A percentile compares a stretch with the other conserved stretches of the same genome.
Conservation (phyloP, 345 rosid genomes). For the Salix suchowensis region DNA sequence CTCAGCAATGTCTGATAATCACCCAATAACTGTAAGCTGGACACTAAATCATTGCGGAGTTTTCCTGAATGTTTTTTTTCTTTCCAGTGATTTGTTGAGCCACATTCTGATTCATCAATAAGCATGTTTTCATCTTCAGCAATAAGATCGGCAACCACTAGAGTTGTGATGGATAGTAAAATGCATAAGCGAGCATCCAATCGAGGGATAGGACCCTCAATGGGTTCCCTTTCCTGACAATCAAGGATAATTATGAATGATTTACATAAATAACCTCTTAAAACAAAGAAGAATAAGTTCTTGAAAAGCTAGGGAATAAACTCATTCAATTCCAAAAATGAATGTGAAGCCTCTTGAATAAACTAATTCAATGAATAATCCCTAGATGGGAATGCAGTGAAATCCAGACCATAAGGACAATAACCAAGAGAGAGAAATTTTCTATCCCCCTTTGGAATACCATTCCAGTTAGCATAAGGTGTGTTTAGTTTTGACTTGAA, state of each 20-base stretch:
- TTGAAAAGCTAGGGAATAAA: neutral
- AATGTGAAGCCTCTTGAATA: neutral
- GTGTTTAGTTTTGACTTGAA: neutral
- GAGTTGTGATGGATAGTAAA: slow-evolving; percentile 69
- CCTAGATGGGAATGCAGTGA: neutral
- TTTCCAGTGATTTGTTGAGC: slow-evolving; percentile 45
- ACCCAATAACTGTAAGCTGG: slow-evolving; percentile 80
- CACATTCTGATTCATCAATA: slow-evolving; percentile 46
- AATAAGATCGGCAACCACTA: slow-evolving; percentile 67
- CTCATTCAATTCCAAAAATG: neutral
- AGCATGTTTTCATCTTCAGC: slow-evolving; percentile 84
- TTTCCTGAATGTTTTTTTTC: slow-evolving; percentile 52
- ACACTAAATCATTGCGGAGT: slow-evolving; percentile 59
- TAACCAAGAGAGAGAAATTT: neutral
- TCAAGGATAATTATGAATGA: neutral
- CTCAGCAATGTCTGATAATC: slow-evolving; percentile 70
- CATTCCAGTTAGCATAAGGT: neutral
- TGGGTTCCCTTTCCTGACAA: slow-evolving; percentile 77
- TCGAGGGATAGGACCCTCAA: slow-evolving; percentile 92
- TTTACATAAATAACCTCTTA: neutral
- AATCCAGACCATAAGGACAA: neutral
- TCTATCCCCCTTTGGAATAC: neutral
- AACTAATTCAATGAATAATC: neutral
- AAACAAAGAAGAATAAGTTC: neutral
- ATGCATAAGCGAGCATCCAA: slow-evolving; percentile 79